Evolutionary conservation across 192 early-diverging fungal species (phyloP).

Genomic region (Irineochytrium annulatum): DNA sequence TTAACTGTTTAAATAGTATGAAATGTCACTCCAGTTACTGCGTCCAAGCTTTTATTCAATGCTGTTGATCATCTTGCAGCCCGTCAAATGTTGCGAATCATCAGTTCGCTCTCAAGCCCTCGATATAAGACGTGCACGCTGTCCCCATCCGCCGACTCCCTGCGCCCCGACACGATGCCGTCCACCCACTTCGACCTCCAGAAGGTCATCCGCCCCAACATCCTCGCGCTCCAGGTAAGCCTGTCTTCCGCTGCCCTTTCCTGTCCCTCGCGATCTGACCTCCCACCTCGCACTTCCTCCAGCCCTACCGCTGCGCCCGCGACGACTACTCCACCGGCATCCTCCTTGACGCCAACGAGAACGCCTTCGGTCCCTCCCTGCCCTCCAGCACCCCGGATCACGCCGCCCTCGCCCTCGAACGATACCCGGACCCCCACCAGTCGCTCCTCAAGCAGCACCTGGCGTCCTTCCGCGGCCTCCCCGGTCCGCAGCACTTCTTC

Average conservation of each 20-base stretch:
- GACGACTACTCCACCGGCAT: slow-evolving; percentile 95
- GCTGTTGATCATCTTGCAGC: no score
- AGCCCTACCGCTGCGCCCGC: slow-evolving; percentile 96
- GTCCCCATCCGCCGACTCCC: no score
- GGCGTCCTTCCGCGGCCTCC: slow-evolving; percentile 65
- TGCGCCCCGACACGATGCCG: no score
- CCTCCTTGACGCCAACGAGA: slow-evolving; percentile 99
- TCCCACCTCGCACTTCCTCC: slow-evolving; percentile 32
- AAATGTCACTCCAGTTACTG: no score
- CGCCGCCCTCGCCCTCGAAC: slow-evolving; percentile 60
- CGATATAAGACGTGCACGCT: no score
- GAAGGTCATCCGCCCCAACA: slow-evolving; percentile 5
- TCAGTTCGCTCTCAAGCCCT: no score
- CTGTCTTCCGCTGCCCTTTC: background rate
- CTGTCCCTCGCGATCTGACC: background rate
- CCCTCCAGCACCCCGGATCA: slow-evolving; percentile 15
- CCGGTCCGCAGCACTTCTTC: slow-evolving; percentile 71
- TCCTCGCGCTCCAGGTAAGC: background rate
- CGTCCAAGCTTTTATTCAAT: no score
- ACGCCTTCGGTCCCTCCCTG: slow-evolving; percentile 73
- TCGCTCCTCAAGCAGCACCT: slow-evolving; percentile 74
- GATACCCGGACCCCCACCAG: slow-evolving; percentile 97
- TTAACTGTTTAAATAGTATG: no score
- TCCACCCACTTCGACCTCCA: no score
- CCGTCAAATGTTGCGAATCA: no score